Base-by-base conservation (phyloP, 2,329 filamentous ascomycete genomes). In the Septoria linicola region DNA sequence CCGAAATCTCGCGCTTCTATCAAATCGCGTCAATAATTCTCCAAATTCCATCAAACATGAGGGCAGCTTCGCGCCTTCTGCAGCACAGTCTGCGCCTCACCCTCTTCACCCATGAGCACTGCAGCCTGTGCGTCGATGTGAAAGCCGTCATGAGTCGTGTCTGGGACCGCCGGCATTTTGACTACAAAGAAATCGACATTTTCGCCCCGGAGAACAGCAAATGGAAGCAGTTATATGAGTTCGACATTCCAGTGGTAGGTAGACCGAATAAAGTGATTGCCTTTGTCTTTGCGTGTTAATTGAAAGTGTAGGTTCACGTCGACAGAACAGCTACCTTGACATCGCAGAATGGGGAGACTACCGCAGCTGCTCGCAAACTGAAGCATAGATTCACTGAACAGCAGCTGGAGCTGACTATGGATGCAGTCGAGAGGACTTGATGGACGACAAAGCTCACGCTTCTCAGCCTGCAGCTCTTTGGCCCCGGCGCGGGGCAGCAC, bases 211-310 rank as follows among this genome's bases (percentile, higher is more conserved):
- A 82, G 20, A 77, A 78, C 13, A 79, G 81, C 55, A 72, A 74
- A 19, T 92, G 88, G 88, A 83, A 80, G 63, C 77, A 84, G 41
- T 64, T 89, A 1, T 92, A 92, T 66, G 87, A 90, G 51, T 88
- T 90, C 66, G 88, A 92, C 60, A 87, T 88, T 6, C 88, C 88
- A 0, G 88, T 91, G 64, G 87, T 91, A 73, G 63, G 72, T 54
- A 11, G 20, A 32, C 25, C 16, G 23, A 16, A 7, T n/a, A n/a
- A n/a, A n/a, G n/a, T 4, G 13, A 10, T 8, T 20, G 7, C 17
- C 2, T 14, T 20, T 46, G 8, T 27, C 8, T 42, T 17, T 20
- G 11, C 4, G 3, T 10, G 8, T 25, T 34, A 14, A 4, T 21
- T 11, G 10, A 11, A 31, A 6, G 17, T 5, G 7, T 14, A 80